phyloP scores from a whole-genome alignment of 192 early-diverging fungal genomes.

The Umbelopsis sp. region DNA sequence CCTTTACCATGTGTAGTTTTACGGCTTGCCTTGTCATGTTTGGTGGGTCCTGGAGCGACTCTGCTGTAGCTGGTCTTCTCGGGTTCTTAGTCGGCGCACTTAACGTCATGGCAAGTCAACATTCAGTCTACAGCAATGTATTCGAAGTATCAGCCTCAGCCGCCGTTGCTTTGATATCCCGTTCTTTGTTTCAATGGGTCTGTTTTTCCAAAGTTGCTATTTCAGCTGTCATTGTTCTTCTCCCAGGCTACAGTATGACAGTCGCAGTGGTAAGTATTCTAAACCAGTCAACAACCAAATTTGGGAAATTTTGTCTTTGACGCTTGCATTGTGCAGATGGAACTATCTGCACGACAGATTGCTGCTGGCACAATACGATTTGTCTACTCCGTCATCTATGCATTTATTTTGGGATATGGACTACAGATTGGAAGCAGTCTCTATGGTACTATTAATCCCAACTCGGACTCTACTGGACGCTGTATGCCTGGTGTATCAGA shows the following conservation, averaged over 20 bases:
- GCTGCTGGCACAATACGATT: slow-evolving; percentile 70
- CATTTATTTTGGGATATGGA: slow-evolving; percentile 79
- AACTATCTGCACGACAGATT: slow-evolving; percentile 84
- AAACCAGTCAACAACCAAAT: slow-evolving; percentile 3
- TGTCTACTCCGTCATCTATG: slow-evolving; percentile 58
- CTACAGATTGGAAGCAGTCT: slow-evolving; percentile 47
- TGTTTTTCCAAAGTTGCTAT: slow-evolving; percentile 39
- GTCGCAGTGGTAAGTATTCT: slow-evolving; percentile 57
- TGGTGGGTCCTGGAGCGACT: slow-evolving; percentile 63
- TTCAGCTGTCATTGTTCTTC: slow-evolving; percentile 53
- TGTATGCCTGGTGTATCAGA: slow-evolving; percentile 24
- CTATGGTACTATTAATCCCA: slow-evolving; percentile 30
- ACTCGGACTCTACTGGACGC: slow-evolving; percentile 12
- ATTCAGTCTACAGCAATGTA: slow-evolving; percentile 64
- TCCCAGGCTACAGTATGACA: slow-evolving; percentile 81
- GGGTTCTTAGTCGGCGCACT: slow-evolving; percentile 61
- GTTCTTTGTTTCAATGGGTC: slow-evolving; percentile 27
- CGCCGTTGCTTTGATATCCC: slow-evolving; percentile 31
- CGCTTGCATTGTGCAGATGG: slow-evolving; percentile 53
- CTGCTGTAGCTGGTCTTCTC: slow-evolving; percentile 46
- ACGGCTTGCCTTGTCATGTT: slow-evolving; percentile 61
- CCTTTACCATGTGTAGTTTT: slow-evolving; percentile 54
- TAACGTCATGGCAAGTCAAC: slow-evolving; percentile 59
- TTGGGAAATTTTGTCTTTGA: background rate
- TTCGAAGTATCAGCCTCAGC: slow-evolving; percentile 52